Base-by-base conservation (phyloP, 2,329 filamentous ascomycete species). In the Talaromyces sp. region DNA sequence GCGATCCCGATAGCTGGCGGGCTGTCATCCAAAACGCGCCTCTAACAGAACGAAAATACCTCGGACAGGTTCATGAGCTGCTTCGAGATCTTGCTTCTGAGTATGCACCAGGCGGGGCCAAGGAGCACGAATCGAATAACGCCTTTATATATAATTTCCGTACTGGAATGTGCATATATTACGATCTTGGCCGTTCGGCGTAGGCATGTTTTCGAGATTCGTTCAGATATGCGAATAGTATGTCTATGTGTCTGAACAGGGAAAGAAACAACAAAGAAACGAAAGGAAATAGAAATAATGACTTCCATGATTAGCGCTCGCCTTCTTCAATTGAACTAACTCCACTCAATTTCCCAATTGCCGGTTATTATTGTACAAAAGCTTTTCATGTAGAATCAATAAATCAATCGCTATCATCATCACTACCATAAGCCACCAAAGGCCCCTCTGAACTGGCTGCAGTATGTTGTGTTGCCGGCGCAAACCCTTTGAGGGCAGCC, bases 141-240 rank as follows among this genome's bases (percentile, higher is more conserved):
- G 89, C 89, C 10, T 96, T 96, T 74, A 83, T 97, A 54, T 96
- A 96, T 75, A 96, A 96, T 67, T 96, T 95, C 66, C 81, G 91
- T 60, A 95, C 90, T 9, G 89, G 88, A 0, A 87, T 82, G 59
- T 92, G 89, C 70, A 81, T 96, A 53, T 90, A 93, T 69, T 96
- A 96, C 72, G 91, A 96, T 73, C 74, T 97, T 61, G 80, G 75
- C 60, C 65, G 64, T 51, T 15, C 54, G 43, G n/a, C 41, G 31
- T 60, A 57, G 48, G 15, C 6, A 17, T 9, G 28, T 17, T 15
- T 15, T 28, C 45, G 25, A 35, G 10, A 35, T 35, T 48, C 6
- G 45, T 21, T 10, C 22, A 28, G 5, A 48, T 48, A 5, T 21
- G 10, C 17, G 10, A 48, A 21, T 35, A n/a, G n/a, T 48, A 35